These are phyloP conservation scores for Aspergillus terreus DNA, from an alignment of 2,329 filamentous ascomycete species.

Conservation along the genomic window DNA sequence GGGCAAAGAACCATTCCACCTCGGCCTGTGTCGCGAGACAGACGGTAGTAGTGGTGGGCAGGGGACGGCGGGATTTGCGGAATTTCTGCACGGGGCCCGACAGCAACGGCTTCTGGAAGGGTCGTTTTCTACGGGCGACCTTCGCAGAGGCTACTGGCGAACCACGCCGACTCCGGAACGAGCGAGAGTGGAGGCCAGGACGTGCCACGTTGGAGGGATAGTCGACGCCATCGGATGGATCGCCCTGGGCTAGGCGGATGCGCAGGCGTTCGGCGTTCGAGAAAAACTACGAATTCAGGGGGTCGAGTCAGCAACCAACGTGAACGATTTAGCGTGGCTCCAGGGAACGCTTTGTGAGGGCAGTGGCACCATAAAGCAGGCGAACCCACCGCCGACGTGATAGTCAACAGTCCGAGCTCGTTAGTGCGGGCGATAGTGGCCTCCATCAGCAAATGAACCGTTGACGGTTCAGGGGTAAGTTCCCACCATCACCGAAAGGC, in stretches of 20 bases:
- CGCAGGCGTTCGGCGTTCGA: conserved; percentile 40
- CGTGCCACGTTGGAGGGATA: conserved; percentile 7
- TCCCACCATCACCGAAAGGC: not conserved
- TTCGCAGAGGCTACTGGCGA: conserved; percentile 3
- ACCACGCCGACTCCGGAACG: conserved; percentile 10
- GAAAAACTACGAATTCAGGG: conserved; percentile 33
- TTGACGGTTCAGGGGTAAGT: not conserved
- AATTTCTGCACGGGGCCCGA: conserved; percentile 18
- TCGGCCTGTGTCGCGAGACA: conserved; percentile 49
- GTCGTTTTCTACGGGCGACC: conserved; percentile 10
- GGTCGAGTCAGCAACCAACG: conserved; percentile 13
- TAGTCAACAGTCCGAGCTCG: conserved; percentile 9
- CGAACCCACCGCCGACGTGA: conserved; percentile 8
- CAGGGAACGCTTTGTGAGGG: not conserved
- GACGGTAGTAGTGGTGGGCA: too few relatives aligned
- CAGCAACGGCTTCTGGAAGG: conserved; percentile 14
- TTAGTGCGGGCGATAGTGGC: conserved; percentile 13
- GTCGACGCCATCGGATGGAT: conserved; percentile 15
- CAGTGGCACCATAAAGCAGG: conserved; percentile 5
- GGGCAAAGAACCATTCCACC: conserved; percentile 63
- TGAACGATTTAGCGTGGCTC: conserved; percentile 1
- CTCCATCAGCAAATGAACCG: conserved; percentile 3
- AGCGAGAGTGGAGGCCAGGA: conserved; percentile 15
- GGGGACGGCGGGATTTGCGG: conserved; percentile 34
- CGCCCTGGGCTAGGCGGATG: conserved; percentile 31